Conservation (phyloP, 2,329 filamentous ascomycete genomes). For the Anisogramma anomala region DNA sequence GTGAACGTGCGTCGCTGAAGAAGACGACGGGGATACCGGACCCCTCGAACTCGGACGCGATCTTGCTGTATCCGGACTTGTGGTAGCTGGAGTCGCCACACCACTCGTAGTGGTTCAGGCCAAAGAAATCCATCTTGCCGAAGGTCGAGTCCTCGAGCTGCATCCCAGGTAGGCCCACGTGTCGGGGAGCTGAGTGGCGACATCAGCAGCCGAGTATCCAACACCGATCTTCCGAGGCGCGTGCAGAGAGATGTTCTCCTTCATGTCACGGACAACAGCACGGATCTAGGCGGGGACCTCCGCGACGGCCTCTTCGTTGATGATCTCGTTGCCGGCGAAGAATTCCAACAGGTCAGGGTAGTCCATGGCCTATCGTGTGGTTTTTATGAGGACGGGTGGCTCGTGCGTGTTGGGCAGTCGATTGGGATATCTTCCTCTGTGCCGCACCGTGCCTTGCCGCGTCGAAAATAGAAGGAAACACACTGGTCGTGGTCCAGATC, state of each 20-base stretch:
- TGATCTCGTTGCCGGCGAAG: slow-evolving; percentile 65
- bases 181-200: slow-evolving; percentile 55
- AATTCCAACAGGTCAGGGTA: slow-evolving; percentile 51
- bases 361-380: slow-evolving; percentile 45
- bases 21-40: slow-evolving; percentile 60
- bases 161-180: slow-evolving; percentile 63
- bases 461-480: slow-evolving; percentile 48
- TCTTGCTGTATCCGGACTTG: slow-evolving; percentile 21
- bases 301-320: slow-evolving; percentile 46
- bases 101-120: slow-evolving; percentile 58
- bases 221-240: slow-evolving; percentile 55
- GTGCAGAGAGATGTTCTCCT: slow-evolving; percentile 62
- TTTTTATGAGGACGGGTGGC: no score
- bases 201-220: slow-evolving; percentile 65
- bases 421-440: no score
- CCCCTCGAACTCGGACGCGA: slow-evolving; percentile 49
- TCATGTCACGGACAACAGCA: slow-evolving; percentile 62
- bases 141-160: slow-evolving; percentile 36
- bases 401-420: no score
- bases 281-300: slow-evolving; percentile 51
- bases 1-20: slow-evolving; percentile 68
- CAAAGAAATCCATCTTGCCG: slow-evolving; percentile 59
- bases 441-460: no score
- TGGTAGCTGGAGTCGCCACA: slow-evolving; percentile 41
- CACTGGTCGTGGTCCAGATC: slow-evolving; percentile 49